A percentile compares a stretch with the other conserved stretches of the same genome.
These are phyloP conservation scores for Thermomyces lanuginosus DNA, from an alignment of 2,329 filamentous ascomycete genomes.

Conservation along the genomic window DNA sequence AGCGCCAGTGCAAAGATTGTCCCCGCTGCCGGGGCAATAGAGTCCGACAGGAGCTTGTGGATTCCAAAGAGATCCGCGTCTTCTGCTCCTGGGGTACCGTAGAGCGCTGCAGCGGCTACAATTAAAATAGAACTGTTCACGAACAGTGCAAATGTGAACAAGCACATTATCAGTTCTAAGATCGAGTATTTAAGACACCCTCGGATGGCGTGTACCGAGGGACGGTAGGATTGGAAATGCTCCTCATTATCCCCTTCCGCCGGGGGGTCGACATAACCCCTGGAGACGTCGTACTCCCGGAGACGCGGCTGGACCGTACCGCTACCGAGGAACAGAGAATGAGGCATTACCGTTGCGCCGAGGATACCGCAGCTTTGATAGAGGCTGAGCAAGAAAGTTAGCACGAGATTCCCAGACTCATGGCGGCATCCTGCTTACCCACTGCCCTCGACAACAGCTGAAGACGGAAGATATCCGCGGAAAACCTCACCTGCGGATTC, in stretches of 20 bases:
- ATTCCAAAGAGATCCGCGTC: slow-evolving; percentile 72
- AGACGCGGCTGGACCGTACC: slow-evolving; percentile 40
- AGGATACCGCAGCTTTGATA: slow-evolving; percentile 40
- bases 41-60: slow-evolving; percentile 51
- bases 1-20: slow-evolving; percentile 72
- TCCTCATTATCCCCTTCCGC: slow-evolving; percentile 30
- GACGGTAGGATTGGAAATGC: slow-evolving; percentile 42
- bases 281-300: slow-evolving; percentile 30
- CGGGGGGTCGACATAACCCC: slow-evolving; percentile 19
- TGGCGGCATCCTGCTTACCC: slow-evolving; percentile 21
- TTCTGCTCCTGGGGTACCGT: slow-evolving; percentile 42
- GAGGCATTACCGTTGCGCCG: slow-evolving; percentile 43
- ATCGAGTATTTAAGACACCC: slow-evolving; percentile 60
- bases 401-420: neutral
- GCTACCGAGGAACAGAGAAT: slow-evolving; percentile 41
- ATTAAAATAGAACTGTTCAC: slow-evolving; percentile 73
- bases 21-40: slow-evolving; percentile 58
- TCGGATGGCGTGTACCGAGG: slow-evolving; percentile 55
- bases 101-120: slow-evolving; percentile 62
- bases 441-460: slow-evolving; percentile 35
- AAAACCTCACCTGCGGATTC: slow-evolving; percentile 38
- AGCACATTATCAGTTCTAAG: slow-evolving; percentile 50
- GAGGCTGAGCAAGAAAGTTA: slow-evolving; percentile 19
- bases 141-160: slow-evolving; percentile 72
- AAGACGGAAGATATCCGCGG: slow-evolving; percentile 38